A percentile compares a stretch with the other conserved stretches of the same genome.
Conservation (phyloP, 2,329 filamentous ascomycete genomes). For the Orbilia oligospora region DNA sequence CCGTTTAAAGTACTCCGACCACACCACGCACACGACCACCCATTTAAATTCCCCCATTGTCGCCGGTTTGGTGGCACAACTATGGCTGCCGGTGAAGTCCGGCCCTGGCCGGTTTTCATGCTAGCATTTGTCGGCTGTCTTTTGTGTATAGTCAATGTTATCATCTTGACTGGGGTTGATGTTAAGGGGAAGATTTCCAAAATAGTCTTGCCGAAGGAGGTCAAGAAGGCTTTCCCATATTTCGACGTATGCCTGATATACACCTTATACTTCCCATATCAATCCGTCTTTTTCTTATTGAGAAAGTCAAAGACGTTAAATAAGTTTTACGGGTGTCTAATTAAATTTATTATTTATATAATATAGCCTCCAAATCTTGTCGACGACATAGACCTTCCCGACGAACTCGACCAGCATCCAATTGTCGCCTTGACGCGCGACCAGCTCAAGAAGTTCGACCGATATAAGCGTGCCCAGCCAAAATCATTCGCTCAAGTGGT, state of each 20-base stretch:
- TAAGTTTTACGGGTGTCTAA: too few species aligned
- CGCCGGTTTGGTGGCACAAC: slow-evolving; percentile 21
- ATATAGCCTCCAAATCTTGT: slow-evolving; percentile 1
- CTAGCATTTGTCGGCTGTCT: slow-evolving; percentile 16
- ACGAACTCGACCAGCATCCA: slow-evolving; percentile 37
- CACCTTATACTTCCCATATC: too few species aligned
- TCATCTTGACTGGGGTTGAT: slow-evolving; percentile 30
- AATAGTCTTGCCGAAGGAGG: slow-evolving; percentile 9
- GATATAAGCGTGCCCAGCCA: slow-evolving; percentile 66
- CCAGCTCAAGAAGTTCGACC: slow-evolving; percentile 45
- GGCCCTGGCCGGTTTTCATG: slow-evolving; percentile 35
- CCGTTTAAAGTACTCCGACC: neutral
- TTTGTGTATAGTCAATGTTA: slow-evolving; percentile 22
- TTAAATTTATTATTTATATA: too few species aligned
- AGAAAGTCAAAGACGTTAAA: too few species aligned
- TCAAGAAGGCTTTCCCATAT: slow-evolving; percentile 8
- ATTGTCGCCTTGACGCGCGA: slow-evolving; percentile 25
- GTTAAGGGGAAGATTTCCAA: slow-evolving; percentile 19
- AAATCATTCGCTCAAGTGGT: slow-evolving; percentile 71
- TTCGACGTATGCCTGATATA: slow-evolving; percentile 20
- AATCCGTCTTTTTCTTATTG: too few species aligned
- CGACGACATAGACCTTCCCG: slow-evolving; percentile 7
- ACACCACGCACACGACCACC: neutral
- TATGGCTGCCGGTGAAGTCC: slow-evolving; percentile 25
- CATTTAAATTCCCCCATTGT: neutral